Conservation (phyloP, 2,329 filamentous ascomycete genomes). For the Kalaharituber pfeilii region DNA sequence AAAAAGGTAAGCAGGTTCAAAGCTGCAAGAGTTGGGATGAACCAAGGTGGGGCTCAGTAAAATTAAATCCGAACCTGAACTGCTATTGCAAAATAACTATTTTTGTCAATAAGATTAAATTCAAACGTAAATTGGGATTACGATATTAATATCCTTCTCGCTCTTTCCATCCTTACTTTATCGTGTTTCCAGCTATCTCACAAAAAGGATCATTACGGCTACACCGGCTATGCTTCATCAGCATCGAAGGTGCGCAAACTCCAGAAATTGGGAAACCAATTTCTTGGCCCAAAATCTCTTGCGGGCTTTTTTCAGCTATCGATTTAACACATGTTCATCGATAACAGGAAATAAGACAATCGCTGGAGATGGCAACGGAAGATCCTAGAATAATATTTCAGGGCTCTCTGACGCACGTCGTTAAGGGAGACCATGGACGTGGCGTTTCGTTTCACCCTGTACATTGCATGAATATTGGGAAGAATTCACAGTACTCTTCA, state of each 20-base stretch:
- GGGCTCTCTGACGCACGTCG: neutral
- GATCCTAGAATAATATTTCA: neutral
- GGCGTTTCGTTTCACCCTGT: neutral
- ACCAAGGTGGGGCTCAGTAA: neutral
- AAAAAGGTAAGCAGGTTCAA: constrained; percentile 55
- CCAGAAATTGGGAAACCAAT: neutral
- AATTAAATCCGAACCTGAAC: neutral
- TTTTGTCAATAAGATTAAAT: no score
- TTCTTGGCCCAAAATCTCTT: neutral
- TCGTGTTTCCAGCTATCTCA: neutral
- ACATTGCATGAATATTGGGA: no score
- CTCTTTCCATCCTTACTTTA: neutral
- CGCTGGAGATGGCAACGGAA: neutral
- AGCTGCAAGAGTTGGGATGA: constrained; percentile 40
- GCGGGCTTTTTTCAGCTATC: neutral
- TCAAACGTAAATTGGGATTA: no score
- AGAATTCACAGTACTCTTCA: no score
- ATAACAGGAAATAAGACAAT: neutral
- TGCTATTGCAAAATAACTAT: neutral
- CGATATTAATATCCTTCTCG: no score
- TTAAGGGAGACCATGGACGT: neutral
- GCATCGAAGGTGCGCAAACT: neutral
- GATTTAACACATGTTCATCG: neutral
- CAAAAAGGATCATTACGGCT: neutral
- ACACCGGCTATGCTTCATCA: neutral